Base-by-base conservation (phyloP, 306 rosid genomes). In the Cucurbita moschata region DNA sequence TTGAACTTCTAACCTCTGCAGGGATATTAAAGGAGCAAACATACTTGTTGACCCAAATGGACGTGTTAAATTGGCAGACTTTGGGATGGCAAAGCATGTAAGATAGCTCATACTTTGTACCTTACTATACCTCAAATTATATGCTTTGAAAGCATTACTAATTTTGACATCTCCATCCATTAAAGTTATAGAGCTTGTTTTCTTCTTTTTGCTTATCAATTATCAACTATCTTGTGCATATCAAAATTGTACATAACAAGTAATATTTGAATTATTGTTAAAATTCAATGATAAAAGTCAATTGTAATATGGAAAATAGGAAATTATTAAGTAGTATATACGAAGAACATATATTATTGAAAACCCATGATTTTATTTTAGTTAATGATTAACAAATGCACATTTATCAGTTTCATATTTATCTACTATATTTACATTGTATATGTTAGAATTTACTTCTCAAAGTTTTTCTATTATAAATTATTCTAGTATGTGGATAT, bases 41-140 rank as follows among this genome's bases (percentile, higher is more conserved):
- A 95, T 95, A 82, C 88, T 95, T 43, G 97, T 95, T 40, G 99
- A 95, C 86, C 97, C 96, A 77, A 84, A 75, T 82, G 97, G 99
- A 49, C 90, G 96, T 52, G 91, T 95, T 79, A 95, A 91, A 83
- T 81, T 95, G 86, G 99, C 96, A 56, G 99, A 95, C 82, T 95
- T 95, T 86, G 97, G 99, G 85, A 95, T 95, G 99, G 99, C 99
- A 69, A 95, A 95, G 82, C 99, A 95, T 86, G 99, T 95, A 89
- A 91, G 96, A 75, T 50, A 13, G 68, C 46, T 50, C 74, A 14
- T 47, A 26, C 10, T 50, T 30, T 16, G 8, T 51, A 49, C 58
- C 26, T 14, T 69, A 49, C 44, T 26, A 8, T 11, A 12, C 39
- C 43, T 49, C 12, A 30, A 49, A 35, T 49, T 42, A 69, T 49